A percentile compares a stretch with the other conserved stretches of the same genome.
Evolutionary conservation across 306 rosid species (phyloP).

Genomic region (Mimosa bimucronata): DNA sequence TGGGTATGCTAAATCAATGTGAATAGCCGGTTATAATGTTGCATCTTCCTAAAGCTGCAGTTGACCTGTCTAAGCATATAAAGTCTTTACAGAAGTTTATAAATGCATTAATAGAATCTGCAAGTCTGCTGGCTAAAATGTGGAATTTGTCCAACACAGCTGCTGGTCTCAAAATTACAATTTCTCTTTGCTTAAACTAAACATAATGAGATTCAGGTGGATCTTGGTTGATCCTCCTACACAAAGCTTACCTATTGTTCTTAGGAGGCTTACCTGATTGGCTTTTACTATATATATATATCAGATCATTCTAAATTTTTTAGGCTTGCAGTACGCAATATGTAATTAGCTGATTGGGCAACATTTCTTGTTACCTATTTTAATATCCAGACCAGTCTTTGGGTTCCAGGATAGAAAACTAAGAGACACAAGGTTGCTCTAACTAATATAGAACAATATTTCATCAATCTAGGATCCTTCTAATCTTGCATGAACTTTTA

Average conservation of each 20-base stretch:
- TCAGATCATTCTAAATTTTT: not conserved
- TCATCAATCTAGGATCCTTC: not conserved
- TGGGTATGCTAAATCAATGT: not conserved
- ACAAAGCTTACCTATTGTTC: not conserved
- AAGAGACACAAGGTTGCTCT: not conserved
- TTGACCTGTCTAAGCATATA: not conserved
- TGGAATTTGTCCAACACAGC: not conserved
- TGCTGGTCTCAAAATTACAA: not conserved
- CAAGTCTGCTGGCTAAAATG: not conserved
- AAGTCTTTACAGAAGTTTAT: not conserved
- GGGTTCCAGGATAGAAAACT: not conserved
- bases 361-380: not conserved
- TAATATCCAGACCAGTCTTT: not conserved
- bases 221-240: not conserved
- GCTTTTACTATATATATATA: not conserved
- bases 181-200: not conserved
- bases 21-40: not conserved
- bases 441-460: not conserved
- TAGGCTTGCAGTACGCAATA: not conserved
- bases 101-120: not conserved
- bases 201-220: not conserved
- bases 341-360: not conserved
- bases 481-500: not conserved
- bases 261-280: not conserved
- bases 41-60: not conserved